These are phyloP conservation scores for Pulveroboletus sp. DNA, from an alignment of 768 basidiomycete species.

Conservation along the genomic window DNA sequence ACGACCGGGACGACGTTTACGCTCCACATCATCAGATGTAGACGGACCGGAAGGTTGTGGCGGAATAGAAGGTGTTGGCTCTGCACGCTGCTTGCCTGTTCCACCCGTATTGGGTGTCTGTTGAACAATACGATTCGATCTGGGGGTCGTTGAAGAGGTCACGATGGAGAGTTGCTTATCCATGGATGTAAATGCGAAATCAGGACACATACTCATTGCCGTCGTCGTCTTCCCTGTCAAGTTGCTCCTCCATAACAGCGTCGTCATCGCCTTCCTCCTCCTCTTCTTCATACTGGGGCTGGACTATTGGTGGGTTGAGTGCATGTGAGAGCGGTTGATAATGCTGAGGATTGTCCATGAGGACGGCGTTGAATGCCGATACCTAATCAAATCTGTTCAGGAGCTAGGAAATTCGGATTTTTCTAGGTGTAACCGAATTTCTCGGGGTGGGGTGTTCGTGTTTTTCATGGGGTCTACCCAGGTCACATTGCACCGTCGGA, in stretches of 20 bases:
- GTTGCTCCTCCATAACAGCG: slow-evolving; percentile 65
- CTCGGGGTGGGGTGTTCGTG: slow-evolving; percentile 24
- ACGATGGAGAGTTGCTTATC: slow-evolving; percentile 2
- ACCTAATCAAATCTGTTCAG: slow-evolving; percentile 21
- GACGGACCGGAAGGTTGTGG: slow-evolving; percentile 18
- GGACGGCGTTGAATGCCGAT: background rate
- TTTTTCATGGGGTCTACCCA: slow-evolving; percentile 26
- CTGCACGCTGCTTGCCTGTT: slow-evolving; percentile 17
- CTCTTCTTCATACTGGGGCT: slow-evolving; percentile 43
- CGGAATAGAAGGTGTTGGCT: slow-evolving; percentile 27
- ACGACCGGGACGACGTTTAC: slow-evolving; percentile 72
- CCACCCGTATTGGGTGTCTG: slow-evolving; percentile 13
- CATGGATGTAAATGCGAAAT: slow-evolving; percentile 8
- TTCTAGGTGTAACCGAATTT: slow-evolving; percentile 31
- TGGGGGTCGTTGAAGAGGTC: slow-evolving; percentile 9
- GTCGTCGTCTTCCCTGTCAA: slow-evolving; percentile 45
- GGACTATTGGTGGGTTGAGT: slow-evolving; percentile 49
- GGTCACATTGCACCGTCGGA: slow-evolving; percentile 24
- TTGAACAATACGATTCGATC: slow-evolving; percentile 20
- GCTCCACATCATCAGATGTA: slow-evolving; percentile 34
- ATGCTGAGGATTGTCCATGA: slow-evolving; percentile 68
- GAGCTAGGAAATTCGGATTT: slow-evolving; percentile 25
- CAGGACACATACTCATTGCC: slow-evolving; percentile 30
- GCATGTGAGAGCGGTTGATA: slow-evolving; percentile 81
- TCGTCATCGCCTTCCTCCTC: slow-evolving; percentile 74